These are phyloP conservation scores for Lojkania enalia DNA, from an alignment of 2,329 filamentous ascomycete species.

Conservation along the genomic window DNA sequence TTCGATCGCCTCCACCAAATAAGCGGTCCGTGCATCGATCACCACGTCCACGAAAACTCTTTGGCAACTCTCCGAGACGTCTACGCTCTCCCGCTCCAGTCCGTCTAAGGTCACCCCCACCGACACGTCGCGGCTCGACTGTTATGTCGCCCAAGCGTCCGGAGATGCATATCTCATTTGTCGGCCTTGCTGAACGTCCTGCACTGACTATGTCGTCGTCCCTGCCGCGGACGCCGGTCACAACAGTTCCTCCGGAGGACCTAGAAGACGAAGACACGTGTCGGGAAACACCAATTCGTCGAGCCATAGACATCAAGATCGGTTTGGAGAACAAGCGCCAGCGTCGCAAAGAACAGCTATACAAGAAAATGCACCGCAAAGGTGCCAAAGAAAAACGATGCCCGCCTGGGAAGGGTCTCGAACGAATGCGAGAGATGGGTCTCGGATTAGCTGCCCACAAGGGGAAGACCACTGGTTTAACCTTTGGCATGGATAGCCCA, in stretches of 20 bases:
- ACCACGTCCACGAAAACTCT: slow-evolving; percentile 59
- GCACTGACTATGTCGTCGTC: slow-evolving; percentile 80
- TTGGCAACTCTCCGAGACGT: slow-evolving; percentile 72
- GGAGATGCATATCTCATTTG: slow-evolving; percentile 50
- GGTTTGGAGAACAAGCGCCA: slow-evolving; percentile 93
- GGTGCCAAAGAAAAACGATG: slow-evolving; percentile 72
- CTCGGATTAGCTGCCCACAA: slow-evolving; percentile 85
- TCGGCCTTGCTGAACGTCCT: slow-evolving; percentile 63
- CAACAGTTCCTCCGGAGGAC: slow-evolving; percentile 36
- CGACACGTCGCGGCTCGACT: slow-evolving; percentile 54
- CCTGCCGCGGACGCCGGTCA: slow-evolving; percentile 74
- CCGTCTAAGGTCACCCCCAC: slow-evolving; percentile 68
- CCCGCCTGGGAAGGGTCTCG: slow-evolving; percentile 81
- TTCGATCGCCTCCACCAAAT: slow-evolving; percentile 56
- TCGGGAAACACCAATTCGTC: slow-evolving; percentile 69
- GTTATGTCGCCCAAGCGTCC: slow-evolving; percentile 43
- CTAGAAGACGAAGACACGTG: slow-evolving; percentile 46
- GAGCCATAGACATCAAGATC: slow-evolving; percentile 92
- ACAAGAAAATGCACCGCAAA: slow-evolving; percentile 85
- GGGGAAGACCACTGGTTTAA: slow-evolving; percentile 27
- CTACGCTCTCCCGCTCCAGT: slow-evolving; percentile 49
- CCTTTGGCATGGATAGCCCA: slow-evolving; percentile 31
- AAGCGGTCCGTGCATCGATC: slow-evolving; percentile 43
- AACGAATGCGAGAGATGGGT: slow-evolving; percentile 91
- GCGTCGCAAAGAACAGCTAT: slow-evolving; percentile 88